phyloP scores from a whole-genome alignment of 192 early-diverging fungal genomes.

The Coemansia sp. region DNA sequence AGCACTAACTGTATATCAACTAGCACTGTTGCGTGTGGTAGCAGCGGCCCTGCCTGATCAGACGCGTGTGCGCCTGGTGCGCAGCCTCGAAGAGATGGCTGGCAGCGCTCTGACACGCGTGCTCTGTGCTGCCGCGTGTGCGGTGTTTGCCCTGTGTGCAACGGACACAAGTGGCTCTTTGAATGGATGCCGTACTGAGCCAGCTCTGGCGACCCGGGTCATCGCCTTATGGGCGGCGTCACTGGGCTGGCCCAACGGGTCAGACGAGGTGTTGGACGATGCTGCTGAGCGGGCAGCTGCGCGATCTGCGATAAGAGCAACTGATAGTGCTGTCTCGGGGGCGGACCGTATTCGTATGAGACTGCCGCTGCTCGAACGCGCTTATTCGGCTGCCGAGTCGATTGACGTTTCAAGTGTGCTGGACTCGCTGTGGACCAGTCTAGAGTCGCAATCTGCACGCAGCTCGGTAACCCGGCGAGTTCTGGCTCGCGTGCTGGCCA shows the following conservation, averaged over 20 bases:
- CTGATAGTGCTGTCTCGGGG: not conserved
- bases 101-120: not conserved
- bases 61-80: constrained; percentile 11
- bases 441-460: not conserved
- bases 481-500: constrained; percentile 20
- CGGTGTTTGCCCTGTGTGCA: constrained; percentile 22
- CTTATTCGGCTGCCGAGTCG: not conserved
- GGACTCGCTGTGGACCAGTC: constrained; percentile 10
- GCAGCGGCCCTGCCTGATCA: constrained; percentile 14
- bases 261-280: constrained; percentile 8
- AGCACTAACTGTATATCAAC: not conserved
- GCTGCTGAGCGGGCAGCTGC: constrained; percentile 12
- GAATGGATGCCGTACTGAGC: not conserved
- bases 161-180: not conserved
- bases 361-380: constrained; percentile 8
- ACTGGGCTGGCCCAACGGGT: not conserved
- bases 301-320: not conserved
- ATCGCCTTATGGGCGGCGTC: constrained; percentile 25
- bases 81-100: not conserved
- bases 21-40: constrained; percentile 14
- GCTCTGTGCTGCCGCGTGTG: constrained; percentile 11
- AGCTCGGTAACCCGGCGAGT: constrained; percentile 11
- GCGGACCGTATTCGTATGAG: not conserved
- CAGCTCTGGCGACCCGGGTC: constrained; percentile 9
- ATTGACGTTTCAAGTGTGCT: constrained; percentile 11